phyloP scores from a whole-genome alignment of 306 rosid genomes.

The Canavalia ensiformis region DNA sequence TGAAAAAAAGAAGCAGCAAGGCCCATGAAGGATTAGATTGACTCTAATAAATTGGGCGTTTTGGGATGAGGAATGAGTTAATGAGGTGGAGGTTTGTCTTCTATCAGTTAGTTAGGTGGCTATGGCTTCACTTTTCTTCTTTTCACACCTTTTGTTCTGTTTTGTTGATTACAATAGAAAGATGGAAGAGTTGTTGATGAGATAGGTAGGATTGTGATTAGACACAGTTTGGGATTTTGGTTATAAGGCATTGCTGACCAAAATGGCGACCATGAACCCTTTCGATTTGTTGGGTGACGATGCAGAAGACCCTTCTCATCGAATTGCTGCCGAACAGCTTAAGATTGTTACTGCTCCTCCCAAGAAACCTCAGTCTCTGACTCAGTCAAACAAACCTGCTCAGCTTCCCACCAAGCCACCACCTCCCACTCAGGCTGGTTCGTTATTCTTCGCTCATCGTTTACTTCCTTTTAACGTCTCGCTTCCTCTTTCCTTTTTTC shows the following conservation, averaged over 20 bases:
- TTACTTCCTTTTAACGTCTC: too few relatives aligned
- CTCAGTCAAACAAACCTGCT: slow-evolving; percentile 50
- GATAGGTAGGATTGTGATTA: slow-evolving; percentile 34
- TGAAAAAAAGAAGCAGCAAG: background rate
- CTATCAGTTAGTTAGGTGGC: slow-evolving; percentile 9
- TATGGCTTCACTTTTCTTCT: slow-evolving; percentile 36
- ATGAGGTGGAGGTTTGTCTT: too few relatives aligned
- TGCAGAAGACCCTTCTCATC: slow-evolving; percentile 74
- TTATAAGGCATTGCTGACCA: background rate
- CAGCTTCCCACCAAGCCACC: slow-evolving; percentile 73
- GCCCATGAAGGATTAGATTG: background rate
- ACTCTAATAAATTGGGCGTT: slow-evolving; percentile 41
- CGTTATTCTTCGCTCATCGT: background rate
- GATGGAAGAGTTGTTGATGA: slow-evolving; percentile 52
- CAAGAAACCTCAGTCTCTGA: slow-evolving; percentile 45
- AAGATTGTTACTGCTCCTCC: slow-evolving; percentile 44
- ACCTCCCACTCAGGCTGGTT: slow-evolving; percentile 78
- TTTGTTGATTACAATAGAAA: background rate
- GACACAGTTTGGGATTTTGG: background rate
- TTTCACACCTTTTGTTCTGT: background rate
- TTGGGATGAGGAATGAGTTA: slow-evolving; percentile 24
- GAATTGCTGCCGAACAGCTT: slow-evolving; percentile 56
- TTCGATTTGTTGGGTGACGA: slow-evolving; percentile 81
- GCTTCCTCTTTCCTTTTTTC: background rate
- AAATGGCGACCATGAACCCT: slow-evolving; percentile 78